These are phyloP conservation scores for Microglena sp. DNA, from an alignment of 139 green algal genomes.

Conservation along the genomic window DNA sequence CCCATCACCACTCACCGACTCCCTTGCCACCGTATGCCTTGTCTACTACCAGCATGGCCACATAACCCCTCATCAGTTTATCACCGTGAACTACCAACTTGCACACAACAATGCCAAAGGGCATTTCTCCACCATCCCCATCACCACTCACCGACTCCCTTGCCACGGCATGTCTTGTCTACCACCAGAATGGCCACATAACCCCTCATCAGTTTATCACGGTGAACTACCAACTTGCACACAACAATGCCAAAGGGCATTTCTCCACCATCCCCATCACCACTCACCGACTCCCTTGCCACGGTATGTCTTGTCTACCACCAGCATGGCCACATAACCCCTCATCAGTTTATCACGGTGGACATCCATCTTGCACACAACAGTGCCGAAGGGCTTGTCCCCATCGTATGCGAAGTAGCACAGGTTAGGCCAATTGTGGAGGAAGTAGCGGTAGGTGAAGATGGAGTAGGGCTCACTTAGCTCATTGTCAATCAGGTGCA, in stretches of 20 bases:
- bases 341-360: conserved; percentile 61
- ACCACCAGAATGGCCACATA: conserved; percentile 99
- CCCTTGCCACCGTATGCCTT: conserved; percentile 66
- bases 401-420: conserved; percentile 72
- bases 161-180: conserved; percentile 64
- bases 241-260: conserved; percentile 69
- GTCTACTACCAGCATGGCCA: conserved; percentile 96
- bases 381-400: conserved; percentile 47
- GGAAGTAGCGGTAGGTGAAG: conserved; percentile 96
- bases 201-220: conserved; percentile 60
- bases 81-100: conserved; percentile 80
- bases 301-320: conserved; percentile 80
- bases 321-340: conserved; percentile 97
- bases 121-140: no score
- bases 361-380: conserved; percentile 93
- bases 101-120: conserved; percentile 78
- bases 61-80: conserved; percentile 82
- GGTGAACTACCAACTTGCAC: conserved; percentile 86
- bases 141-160: conserved; percentile 60
- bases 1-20: conserved; percentile 52
- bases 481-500: conserved; percentile 86
- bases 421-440: conserved; percentile 86
- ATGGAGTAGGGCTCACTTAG: conserved; percentile 97
- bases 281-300: conserved; percentile 66
- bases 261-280: conserved; percentile 17